Evolutionary conservation across 2,329 filamentous ascomycete genomes (phyloP).

Genomic region (Penicillium sp.): DNA sequence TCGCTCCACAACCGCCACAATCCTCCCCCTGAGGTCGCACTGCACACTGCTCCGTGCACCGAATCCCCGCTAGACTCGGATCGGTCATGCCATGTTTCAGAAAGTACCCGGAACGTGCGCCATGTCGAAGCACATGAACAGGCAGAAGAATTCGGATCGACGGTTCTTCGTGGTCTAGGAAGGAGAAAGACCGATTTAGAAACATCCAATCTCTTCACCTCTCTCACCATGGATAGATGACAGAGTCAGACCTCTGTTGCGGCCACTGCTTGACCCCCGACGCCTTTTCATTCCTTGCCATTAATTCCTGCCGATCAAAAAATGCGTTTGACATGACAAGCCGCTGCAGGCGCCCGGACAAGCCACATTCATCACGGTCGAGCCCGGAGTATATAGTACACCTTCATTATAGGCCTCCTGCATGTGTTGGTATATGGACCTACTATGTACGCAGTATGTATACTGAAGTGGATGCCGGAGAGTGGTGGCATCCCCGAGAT

Average conservation of each 20-base stretch:
- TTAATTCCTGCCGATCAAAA: not conserved
- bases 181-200: not conserved
- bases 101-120: conserved; percentile 4
- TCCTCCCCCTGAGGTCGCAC: conserved; percentile 8
- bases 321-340: not conserved
- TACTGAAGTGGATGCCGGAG: not conserved
- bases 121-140: conserved; percentile 8
- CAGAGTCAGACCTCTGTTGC: too few relatives aligned
- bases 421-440: not conserved
- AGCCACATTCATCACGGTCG: too few relatives aligned
- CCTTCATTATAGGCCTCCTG: not conserved
- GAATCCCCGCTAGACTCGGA: conserved; percentile 22
- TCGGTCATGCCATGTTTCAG: conserved; percentile 28
- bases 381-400: not conserved
- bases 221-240: too few relatives aligned
- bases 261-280: too few relatives aligned
- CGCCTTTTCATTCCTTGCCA: not conserved
- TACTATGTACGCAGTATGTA: not conserved
- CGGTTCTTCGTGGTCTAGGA: not conserved
- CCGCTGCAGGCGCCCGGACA: not conserved
- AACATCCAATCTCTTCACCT: not conserved
- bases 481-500: not conserved
- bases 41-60: conserved; percentile 17
- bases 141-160: not conserved
- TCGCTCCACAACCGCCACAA: not conserved